Evolutionary conservation across 352 stramenopile genomes (phyloP), one percentile per base, ranked within the genome.

Genomic region (Pythium phragmitis): DNA sequence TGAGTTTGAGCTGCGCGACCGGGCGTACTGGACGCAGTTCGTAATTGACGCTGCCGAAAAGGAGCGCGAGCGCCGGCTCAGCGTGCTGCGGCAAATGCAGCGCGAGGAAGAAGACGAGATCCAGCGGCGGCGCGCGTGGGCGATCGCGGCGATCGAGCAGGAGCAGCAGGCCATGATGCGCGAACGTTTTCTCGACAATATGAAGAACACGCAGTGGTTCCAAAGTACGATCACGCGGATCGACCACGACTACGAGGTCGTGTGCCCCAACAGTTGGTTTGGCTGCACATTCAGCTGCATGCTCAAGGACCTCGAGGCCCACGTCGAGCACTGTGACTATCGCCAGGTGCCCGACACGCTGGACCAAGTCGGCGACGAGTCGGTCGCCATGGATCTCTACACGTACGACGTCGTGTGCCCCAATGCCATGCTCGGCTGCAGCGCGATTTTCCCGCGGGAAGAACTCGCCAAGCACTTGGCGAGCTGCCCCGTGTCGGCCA

Each of bases 141-240:
- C 86, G 14, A 88, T 91, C 55, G 76, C 71, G 7, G 84, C 79
- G 0, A 94, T 94, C 48, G 86, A 94, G 73, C 83, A 86, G 48
- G 86, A 94, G 58, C 83, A 94, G 59, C 75, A 89, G 43, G 79
- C 78, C 16, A 89, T 90, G 73, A 89, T 89, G 77, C 66, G 81
- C 37, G 80, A 91, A 60, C 83, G 91, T 78, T 94, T 94, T 60
- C 62, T 94, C 49, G 86, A 92, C 64, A 91, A 90, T 63, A 94
- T 92, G 82, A 91, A 92, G 68, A 92, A 94, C 71, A 94, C 86
- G 16, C 83, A 91, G 72, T 94, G 86, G 86, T 94, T 94, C 61
- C 86, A 94, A 68, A 82, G 72, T 11, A 94, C 84, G 33, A 94
- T 94, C 52, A 89, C 83, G 30, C 78, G 81, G 45, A 82, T 91